Percentiles rank a stretch among this genome's conserved stretches.
phyloP scores from a whole-genome alignment of 345 rosid species.

The Gossypium mustelinum region DNA sequence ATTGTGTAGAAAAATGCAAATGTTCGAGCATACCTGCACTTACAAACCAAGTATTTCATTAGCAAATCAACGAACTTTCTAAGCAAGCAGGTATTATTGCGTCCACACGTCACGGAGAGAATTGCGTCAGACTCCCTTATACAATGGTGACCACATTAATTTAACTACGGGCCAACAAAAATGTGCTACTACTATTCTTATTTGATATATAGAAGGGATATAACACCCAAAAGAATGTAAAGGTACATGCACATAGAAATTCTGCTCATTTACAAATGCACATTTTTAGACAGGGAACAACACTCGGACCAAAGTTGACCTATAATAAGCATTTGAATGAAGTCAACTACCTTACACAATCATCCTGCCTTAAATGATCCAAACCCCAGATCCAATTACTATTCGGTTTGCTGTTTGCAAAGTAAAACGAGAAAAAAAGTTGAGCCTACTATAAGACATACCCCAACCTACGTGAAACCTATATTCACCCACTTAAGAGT shows the following conservation, averaged over 20 bases:
- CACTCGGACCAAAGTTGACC: neutral
- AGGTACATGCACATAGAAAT: neutral
- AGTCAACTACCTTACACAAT: neutral
- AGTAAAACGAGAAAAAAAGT: neutral
- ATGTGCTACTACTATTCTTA: neutral
- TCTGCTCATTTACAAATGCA: neutral
- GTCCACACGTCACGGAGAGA: neutral
- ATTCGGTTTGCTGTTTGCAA: neutral
- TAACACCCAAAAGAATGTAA: neutral
- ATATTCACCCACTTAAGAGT: neutral
- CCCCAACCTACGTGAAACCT: neutral
- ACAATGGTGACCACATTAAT: neutral
- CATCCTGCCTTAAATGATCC: slow-evolving; percentile 4
- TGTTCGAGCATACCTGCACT: slow-evolving; percentile 86
- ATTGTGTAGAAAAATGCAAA: slow-evolving; percentile 95
- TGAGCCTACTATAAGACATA: neutral
- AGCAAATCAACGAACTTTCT: neutral
- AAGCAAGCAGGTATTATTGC: too few species aligned
- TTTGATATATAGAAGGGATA: neutral
- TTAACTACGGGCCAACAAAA: neutral
- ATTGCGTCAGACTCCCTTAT: neutral
- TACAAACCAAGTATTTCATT: slow-evolving; percentile 24
- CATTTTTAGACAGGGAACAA: neutral
- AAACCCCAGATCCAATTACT: neutral
- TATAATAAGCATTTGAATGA: neutral